Evolutionary conservation across 139 green algal species (phyloP).

Genomic region (Chlorella vulgaris): DNA sequence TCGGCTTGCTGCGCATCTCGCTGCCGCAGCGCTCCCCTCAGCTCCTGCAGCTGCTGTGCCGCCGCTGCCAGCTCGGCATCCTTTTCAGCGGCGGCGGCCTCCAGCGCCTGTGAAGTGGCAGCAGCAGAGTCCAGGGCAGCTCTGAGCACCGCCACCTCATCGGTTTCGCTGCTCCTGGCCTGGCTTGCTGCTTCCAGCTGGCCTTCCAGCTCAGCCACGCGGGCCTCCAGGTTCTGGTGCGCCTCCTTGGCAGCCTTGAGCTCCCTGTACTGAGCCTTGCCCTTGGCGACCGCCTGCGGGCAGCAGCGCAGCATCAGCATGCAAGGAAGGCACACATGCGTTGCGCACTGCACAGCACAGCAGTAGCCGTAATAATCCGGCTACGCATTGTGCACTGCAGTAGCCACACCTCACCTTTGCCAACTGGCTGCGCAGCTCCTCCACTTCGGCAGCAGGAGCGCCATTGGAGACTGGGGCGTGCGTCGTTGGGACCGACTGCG

Average conservation of each 20-base stretch:
- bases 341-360: neutral
- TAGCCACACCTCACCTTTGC: neutral
- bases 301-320: neutral
- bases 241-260: conserved; percentile 6
- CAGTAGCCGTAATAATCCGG: neutral
- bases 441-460: neutral
- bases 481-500: neutral
- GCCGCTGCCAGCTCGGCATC: conserved; percentile 13
- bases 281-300: conserved; percentile 14
- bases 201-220: neutral
- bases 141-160: neutral
- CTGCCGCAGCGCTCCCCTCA: neutral
- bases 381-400: neutral
- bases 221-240: neutral
- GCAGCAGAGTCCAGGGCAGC: neutral
- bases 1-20: neutral
- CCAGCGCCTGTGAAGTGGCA: neutral
- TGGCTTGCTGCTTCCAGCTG: neutral
- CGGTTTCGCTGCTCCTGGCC: neutral
- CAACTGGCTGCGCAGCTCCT: neutral
- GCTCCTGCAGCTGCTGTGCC: neutral
- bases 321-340: neutral
- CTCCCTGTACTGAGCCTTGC: conserved; percentile 21
- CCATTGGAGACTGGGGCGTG: neutral
- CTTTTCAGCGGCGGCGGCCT: conserved; percentile 1